Evolutionary conservation across 331 rosid genomes (phyloP), one percentile per base, ranked within the genome.

Genomic region (Saraca asoca): DNA sequence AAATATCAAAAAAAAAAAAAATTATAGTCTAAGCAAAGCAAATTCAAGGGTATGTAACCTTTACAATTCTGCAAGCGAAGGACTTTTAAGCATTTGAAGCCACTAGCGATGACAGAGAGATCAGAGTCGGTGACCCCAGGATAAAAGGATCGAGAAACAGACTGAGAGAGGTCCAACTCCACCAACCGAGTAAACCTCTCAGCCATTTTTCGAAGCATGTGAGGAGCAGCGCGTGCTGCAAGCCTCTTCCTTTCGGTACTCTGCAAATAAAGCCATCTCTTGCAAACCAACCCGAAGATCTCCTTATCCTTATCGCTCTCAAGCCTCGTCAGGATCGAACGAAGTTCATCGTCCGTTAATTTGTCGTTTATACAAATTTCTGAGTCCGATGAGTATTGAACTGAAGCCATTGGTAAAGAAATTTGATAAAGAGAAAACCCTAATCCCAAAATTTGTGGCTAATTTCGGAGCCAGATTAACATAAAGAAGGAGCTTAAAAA

Each of bases 51-150:
- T 29, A 0, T 5, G 4, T 11, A n/a, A 93, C 98, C 93, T 85
- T 81, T 90, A 62, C 98, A 93, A 37, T 88, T 87, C 11, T 81
- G 91, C 69, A 93, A 75, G 75, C 68, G 73, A 62, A 93, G 97
- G 41, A 88, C 64, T 60, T 52, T 86, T 84, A 93, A 76, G 83
- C 77, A 93, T 17, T 16, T 71, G 68, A 93, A 90, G 0, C 95
- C 90, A 33, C 64, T 72, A 31, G 95, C 95, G 33, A 90, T 84
- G 58, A 93, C 95, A 41, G 80, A 15, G 56, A 90, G 97, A 68
- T 90, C 97, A 10, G 97, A 88, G 78, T 94, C 89, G 6, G 88
- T 82, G 41, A 90, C 90, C 3, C 98, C 98, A 5, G 98, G 98
- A 65, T 76, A 88, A 76, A 94, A 94, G 56, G 98, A 94, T 13